phyloP scores from a whole-genome alignment of 208 protist genomes.

The Leishmania major region DNA sequence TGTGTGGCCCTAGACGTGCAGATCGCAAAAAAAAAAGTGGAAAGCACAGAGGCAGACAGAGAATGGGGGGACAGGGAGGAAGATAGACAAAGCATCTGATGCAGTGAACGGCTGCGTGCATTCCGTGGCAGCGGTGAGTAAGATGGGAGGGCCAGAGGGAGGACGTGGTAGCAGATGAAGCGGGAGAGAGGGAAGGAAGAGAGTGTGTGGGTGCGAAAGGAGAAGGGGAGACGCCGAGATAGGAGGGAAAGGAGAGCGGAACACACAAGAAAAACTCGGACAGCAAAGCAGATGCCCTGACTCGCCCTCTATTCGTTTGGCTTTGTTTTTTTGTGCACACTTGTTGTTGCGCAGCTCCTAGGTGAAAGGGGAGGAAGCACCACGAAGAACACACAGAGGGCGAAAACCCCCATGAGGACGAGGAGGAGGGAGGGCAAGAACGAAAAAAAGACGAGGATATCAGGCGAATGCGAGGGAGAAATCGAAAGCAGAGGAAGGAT shows the following conservation, averaged over 20 bases:
- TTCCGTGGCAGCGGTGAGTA: not conserved
- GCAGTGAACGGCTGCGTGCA: not conserved
- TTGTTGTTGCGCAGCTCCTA: not conserved
- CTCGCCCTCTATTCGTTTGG: not conserved
- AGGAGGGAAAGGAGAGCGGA: not conserved
- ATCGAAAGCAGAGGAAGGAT: not conserved
- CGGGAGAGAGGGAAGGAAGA: too few relatives aligned
- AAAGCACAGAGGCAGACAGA: not conserved
- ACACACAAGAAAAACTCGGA: too few relatives aligned
- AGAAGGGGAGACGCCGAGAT: not conserved
- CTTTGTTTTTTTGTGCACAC: not conserved
- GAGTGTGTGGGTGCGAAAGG: too few relatives aligned
- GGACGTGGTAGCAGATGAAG: not conserved
- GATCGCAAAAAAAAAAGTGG: not conserved
- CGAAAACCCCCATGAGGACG: not conserved
- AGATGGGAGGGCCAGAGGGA: not conserved
- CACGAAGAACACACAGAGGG: not conserved
- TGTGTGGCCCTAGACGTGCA: not conserved
- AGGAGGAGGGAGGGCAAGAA: not conserved
- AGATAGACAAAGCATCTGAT: not conserved
- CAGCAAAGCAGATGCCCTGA: not conserved
- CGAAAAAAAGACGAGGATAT: not conserved
- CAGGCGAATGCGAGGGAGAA: not conserved
- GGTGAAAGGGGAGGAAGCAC: not conserved
- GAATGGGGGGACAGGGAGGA: not conserved